Percentiles rank a stretch among this genome's conserved stretches.
These are phyloP conservation scores for Sclerotinia subarctica DNA, from an alignment of 2,329 filamentous ascomycete genomes.

Conservation along the genomic window DNA sequence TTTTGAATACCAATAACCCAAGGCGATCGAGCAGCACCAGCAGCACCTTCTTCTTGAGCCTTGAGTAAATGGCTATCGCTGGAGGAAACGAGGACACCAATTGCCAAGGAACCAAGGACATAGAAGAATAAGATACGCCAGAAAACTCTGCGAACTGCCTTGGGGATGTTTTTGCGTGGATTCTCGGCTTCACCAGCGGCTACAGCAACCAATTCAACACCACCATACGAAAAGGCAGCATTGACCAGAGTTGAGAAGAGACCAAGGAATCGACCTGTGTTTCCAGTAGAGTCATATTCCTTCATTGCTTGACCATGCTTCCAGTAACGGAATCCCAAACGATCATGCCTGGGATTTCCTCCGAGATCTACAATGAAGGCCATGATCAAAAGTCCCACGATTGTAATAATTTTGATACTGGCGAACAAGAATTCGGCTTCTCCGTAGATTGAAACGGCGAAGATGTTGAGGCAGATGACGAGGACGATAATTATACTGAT, in stretches of 20 bases:
- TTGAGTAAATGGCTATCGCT: constrained; percentile 61
- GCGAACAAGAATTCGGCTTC: constrained; percentile 62
- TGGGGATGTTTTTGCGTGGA: constrained; percentile 65
- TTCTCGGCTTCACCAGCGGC: constrained; percentile 68
- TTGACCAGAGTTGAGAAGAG: constrained; percentile 56
- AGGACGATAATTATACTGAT: constrained; percentile 45
- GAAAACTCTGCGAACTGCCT: constrained; percentile 75
- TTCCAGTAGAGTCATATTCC: constrained; percentile 58
- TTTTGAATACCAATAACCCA: constrained; percentile 67
- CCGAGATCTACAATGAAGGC: constrained; percentile 83
- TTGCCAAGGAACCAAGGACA: constrained; percentile 66
- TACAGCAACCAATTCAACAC: constrained; percentile 45
- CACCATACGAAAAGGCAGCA: constrained; percentile 49
- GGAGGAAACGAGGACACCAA: constrained; percentile 69
- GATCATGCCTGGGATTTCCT: constrained; percentile 69
- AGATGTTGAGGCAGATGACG: constrained; percentile 49
- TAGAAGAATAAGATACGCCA: constrained; percentile 75
- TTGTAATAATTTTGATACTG: constrained; percentile 53
- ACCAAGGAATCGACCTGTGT: constrained; percentile 64
- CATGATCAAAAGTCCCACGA: constrained; percentile 67
- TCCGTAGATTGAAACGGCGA: constrained; percentile 56
- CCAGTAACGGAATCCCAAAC: constrained; percentile 71
- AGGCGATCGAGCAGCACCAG: constrained; percentile 67
- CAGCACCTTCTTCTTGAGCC: constrained; percentile 56
- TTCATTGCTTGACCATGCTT: constrained; percentile 67